Conservation (phyloP, 2,329 filamentous ascomycete genomes). For the Neofusicoccum cordaticola region DNA sequence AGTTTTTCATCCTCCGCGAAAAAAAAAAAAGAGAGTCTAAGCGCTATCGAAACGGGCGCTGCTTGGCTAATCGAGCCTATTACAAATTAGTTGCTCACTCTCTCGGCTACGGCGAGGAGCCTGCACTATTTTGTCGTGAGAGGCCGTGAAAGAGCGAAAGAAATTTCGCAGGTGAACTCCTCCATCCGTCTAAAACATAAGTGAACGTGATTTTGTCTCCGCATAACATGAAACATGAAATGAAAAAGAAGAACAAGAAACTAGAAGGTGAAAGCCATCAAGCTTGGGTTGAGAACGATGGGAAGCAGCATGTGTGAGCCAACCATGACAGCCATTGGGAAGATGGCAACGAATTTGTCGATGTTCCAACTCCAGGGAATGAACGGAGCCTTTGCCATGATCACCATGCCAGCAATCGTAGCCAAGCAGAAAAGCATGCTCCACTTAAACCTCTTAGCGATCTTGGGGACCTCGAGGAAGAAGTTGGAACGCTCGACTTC, state of each 20-base stretch:
- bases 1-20: not conserved
- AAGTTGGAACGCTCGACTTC: conserved; percentile 17
- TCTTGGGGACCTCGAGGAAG: conserved; percentile 14
- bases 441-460: conserved; percentile 15
- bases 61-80: not conserved
- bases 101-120: not conserved
- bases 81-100: not conserved
- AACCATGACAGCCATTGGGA: conserved; percentile 17
- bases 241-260: not conserved
- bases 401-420: conserved; percentile 17
- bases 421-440: conserved; percentile 6
- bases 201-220: not conserved
- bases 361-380: conserved; percentile 20
- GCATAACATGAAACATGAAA: not conserved
- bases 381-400: conserved; percentile 15
- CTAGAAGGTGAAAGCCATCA: conserved; percentile 16
- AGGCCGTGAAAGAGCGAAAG: not conserved
- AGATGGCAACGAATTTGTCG: conserved; percentile 14
- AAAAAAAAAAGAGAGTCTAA: not conserved
- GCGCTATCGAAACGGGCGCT: not conserved
- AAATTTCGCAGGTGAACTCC: not conserved
- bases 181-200: not conserved
- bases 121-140: conserved; percentile 2
- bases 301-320: conserved; percentile 20
- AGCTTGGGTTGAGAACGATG: conserved; percentile 14